A percentile compares a stretch with the other conserved stretches of the same genome.
phyloP scores from a whole-genome alignment of 306 rosid genomes.

The Casuarina glauca region DNA sequence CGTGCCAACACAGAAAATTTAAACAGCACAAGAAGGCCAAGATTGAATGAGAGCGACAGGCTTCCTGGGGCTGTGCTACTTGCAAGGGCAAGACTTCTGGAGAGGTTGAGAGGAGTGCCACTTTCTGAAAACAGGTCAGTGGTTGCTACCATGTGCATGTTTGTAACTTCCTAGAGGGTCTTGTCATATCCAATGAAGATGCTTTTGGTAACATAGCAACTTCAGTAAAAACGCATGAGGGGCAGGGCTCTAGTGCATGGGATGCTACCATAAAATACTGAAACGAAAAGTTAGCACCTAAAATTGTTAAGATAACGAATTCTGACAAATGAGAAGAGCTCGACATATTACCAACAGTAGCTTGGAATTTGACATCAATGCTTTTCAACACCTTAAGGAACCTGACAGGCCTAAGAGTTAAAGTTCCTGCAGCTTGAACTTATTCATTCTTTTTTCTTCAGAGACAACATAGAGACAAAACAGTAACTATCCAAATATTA shows the following conservation, averaged over 20 bases:
- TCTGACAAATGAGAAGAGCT: neutral
- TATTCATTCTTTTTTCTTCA: neutral
- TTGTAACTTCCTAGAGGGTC: neutral
- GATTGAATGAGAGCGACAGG: conserved; percentile 49
- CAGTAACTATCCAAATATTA: neutral
- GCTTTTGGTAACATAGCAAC: neutral
- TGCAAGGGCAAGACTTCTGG: conserved; percentile 82
- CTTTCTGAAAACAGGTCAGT: conserved; percentile 57
- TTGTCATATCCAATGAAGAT: neutral
- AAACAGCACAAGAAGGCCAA: conserved; percentile 30
- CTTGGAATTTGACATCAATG: neutral
- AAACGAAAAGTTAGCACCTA: neutral
- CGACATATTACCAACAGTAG: neutral
- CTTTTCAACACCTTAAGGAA: neutral
- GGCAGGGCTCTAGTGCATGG: neutral
- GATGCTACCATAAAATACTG: neutral
- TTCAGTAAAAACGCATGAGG: neutral
- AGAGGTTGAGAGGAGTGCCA: conserved; percentile 80
- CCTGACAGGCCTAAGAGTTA: neutral
- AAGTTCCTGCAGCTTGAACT: no score
- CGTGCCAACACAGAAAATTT: conserved; percentile 39
- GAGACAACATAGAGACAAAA: neutral
- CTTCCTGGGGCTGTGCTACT: conserved; percentile 76
- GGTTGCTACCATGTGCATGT: conserved; percentile 11
- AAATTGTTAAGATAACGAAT: neutral